A percentile compares a stretch with the other conserved stretches of the same genome.
These are phyloP conservation scores for Cnidoscolus chayamansa DNA, from an alignment of 441 rosid genomes.

Conservation along the genomic window DNA sequence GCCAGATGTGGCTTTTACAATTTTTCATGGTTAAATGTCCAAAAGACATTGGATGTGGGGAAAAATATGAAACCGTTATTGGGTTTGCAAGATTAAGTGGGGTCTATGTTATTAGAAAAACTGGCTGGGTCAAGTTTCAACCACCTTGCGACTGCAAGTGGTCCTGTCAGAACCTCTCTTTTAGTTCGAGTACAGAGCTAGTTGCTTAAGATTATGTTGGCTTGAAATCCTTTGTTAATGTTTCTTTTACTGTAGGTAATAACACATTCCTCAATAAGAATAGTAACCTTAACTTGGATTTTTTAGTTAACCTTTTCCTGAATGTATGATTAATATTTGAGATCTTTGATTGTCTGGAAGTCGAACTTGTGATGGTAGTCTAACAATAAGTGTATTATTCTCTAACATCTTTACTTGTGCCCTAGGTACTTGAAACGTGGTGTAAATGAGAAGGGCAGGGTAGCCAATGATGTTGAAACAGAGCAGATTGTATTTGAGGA, in stretches of 20 bases:
- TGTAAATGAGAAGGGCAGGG: constrained; percentile 91
- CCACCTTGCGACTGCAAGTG: background rate
- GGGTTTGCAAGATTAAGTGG: background rate
- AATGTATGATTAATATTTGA: background rate
- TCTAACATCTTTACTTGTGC: constrained; percentile 3
- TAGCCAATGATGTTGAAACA: constrained; percentile 99
- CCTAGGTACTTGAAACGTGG: constrained; percentile 96
- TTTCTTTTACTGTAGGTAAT: background rate
- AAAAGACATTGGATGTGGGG: background rate
- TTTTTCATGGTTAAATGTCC: too few relatives aligned
- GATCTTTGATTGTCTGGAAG: background rate
- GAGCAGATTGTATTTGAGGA: constrained; percentile 97
- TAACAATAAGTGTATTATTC: background rate
- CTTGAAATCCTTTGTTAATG: constrained; percentile 6
- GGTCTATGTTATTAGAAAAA: background rate
- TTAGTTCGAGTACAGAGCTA: background rate
- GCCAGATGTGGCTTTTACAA: background rate
- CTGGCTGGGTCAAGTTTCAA: too few relatives aligned
- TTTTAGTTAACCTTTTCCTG: background rate
- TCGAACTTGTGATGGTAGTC: background rate
- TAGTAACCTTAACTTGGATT: background rate
- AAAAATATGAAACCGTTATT: too few relatives aligned
- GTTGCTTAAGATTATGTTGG: background rate
- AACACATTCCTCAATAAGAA: too few relatives aligned
- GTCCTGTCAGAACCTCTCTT: background rate